phyloP scores from a whole-genome alignment of 2,329 filamentous ascomycete genomes.

The Neonectria sp. region DNA sequence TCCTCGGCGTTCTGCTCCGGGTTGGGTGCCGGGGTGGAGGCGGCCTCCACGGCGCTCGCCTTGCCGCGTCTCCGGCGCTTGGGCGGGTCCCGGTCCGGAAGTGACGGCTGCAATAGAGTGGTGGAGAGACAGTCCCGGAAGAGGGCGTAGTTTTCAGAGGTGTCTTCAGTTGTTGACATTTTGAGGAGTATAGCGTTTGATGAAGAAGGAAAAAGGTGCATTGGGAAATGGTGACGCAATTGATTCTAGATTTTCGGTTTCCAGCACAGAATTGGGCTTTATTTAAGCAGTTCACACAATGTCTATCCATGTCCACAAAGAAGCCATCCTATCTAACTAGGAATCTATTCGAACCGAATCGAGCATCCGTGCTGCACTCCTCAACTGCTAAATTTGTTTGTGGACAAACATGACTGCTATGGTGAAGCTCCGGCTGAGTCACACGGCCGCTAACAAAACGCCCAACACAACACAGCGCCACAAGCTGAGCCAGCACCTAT shows the following conservation, averaged over 20 bases:
- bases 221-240: conserved; percentile 38
- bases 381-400: conserved; percentile 9
- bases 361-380: conserved; percentile 23
- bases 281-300: background rate
- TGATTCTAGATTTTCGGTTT: conserved; percentile 13
- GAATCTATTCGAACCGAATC: conserved; percentile 36
- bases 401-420: background rate
- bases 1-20: conserved; percentile 70
- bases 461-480: background rate
- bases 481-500: background rate
- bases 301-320: background rate
- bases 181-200: conserved; percentile 13
- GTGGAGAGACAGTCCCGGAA: conserved; percentile 84
- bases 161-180: conserved; percentile 41
- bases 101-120: conserved; percentile 75
- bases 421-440: conserved; percentile 35
- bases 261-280: conserved; percentile 1
- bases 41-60: conserved; percentile 27
- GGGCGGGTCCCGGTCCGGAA: conserved; percentile 57
- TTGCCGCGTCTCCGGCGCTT: conserved; percentile 60
- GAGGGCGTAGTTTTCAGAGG: conserved; percentile 62
- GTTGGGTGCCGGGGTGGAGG: conserved; percentile 32
- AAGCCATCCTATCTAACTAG: background rate
- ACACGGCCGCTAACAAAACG: conserved; percentile 34
- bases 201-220: conserved; percentile 4